Conservation (phyloP, 192 early-diverging fungal species). For the Oehlia diaphana region DNA sequence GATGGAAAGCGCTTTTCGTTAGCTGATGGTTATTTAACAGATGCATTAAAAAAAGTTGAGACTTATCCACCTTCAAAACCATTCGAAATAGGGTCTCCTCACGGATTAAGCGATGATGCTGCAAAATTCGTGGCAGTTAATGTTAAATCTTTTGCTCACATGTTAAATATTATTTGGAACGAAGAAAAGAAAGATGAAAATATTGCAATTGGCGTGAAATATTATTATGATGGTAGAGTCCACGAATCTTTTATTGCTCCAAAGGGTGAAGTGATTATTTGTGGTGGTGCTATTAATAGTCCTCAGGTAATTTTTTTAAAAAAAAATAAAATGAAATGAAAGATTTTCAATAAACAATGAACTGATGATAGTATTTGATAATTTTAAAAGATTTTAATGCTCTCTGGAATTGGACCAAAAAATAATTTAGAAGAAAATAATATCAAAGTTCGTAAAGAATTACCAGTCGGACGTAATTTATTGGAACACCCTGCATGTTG, state of each 20-base stretch:
- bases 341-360: neutral
- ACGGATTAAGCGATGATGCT: neutral
- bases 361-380: too few relatives aligned
- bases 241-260: neutral
- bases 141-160: neutral
- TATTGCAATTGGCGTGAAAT: neutral
- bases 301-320: neutral
- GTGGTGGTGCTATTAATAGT: neutral
- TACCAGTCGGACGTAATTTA: neutral
- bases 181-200: neutral
- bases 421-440: neutral
- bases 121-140: neutral
- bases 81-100: neutral
- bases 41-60: conserved; percentile 2
- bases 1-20: neutral
- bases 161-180: neutral
- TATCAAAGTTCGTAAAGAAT: conserved; percentile 14
- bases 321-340: neutral
- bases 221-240: neutral
- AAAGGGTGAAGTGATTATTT: conserved; percentile 4
- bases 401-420: conserved; percentile 8
- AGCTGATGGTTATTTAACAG: neutral
- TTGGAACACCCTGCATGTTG: neutral
- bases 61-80: neutral
- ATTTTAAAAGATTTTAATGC: conserved; percentile 6